Percentiles rank a stretch among this genome's conserved stretches.
Conservation (phyloP, 495 filamentous ascomycete genomes). For the Penicillium canariense region DNA sequence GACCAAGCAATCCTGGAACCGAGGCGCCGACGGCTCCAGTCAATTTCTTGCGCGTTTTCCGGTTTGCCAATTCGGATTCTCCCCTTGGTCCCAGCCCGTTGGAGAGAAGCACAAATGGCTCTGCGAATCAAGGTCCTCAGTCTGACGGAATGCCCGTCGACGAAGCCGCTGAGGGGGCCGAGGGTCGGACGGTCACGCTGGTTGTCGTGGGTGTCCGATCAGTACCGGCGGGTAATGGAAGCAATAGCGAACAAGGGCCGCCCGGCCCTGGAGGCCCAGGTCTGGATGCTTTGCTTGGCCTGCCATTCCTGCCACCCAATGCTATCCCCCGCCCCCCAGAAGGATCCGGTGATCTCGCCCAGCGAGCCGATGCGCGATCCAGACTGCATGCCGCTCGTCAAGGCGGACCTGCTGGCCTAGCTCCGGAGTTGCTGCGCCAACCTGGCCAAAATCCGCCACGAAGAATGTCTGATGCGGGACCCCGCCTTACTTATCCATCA, state of each 20-base stretch:
- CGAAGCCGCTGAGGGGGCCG: conserved; percentile 46
- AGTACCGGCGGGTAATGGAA: conserved; percentile 54
- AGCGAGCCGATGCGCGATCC: conserved; percentile 44
- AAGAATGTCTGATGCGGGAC: conserved; percentile 39
- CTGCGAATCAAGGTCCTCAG: conserved; percentile 14
- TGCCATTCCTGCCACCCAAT: conserved; percentile 61
- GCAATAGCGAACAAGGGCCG: conserved; percentile 44
- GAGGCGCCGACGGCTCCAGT: conserved; percentile 46
- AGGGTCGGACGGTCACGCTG: conserved; percentile 63
- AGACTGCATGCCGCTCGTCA: conserved; percentile 50
- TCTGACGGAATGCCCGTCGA: conserved; percentile 40
- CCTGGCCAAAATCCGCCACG: conserved; percentile 27
- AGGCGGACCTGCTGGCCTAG: conserved; percentile 47
- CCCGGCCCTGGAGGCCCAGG: conserved; percentile 39
- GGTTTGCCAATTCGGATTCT: conserved; percentile 53
- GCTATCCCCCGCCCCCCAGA: conserved; percentile 45
- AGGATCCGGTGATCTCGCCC: conserved; percentile 27
- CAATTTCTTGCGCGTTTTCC: conserved; percentile 60
- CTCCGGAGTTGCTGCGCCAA: conserved; percentile 50
- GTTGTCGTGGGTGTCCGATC: conserved; percentile 74
- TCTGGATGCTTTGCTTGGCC: conserved; percentile 46
- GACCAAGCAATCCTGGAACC: conserved; percentile 24
- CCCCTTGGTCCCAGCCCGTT: conserved; percentile 18
- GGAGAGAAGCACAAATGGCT: conserved; percentile 18
- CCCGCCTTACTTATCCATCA: conserved; percentile 24